Evolutionary conservation across 148 eudicot genomes (phyloP).

Genomic region (Nyssa sinensis): DNA sequence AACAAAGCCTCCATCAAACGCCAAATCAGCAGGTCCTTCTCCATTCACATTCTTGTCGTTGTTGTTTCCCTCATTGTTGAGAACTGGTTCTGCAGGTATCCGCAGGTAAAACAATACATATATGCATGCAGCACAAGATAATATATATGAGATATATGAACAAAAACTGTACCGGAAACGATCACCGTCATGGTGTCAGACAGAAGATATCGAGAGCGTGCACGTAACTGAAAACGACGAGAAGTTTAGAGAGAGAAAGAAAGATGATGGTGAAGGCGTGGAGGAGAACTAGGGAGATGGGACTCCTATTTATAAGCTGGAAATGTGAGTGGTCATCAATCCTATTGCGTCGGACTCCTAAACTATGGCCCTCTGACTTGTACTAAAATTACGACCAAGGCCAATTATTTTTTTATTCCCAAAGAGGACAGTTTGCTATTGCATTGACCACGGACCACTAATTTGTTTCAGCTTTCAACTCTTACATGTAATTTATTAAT

Average conservation of each 20-base stretch:
- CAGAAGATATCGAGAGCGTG: background rate
- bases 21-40: background rate
- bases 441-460: background rate
- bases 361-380: background rate
- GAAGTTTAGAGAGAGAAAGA: background rate
- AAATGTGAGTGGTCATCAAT: too few relatives aligned
- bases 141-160: background rate
- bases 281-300: background rate
- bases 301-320: background rate
- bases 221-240: too few relatives aligned
- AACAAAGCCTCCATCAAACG: constrained; percentile 23
- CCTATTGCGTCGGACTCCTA: background rate
- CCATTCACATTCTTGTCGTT: background rate
- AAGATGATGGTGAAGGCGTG: background rate
- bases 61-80: background rate
- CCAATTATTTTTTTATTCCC: background rate
- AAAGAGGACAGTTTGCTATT: background rate
- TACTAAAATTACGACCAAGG: background rate
- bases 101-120: too few relatives aligned
- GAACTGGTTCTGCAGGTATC: background rate
- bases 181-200: background rate
- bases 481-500: too few relatives aligned
- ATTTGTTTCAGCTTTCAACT: too few relatives aligned
- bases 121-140: background rate
- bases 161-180: background rate